Base-by-base conservation (phyloP, 139 green algal species). In the Chlamydomonas incerta region DNA sequence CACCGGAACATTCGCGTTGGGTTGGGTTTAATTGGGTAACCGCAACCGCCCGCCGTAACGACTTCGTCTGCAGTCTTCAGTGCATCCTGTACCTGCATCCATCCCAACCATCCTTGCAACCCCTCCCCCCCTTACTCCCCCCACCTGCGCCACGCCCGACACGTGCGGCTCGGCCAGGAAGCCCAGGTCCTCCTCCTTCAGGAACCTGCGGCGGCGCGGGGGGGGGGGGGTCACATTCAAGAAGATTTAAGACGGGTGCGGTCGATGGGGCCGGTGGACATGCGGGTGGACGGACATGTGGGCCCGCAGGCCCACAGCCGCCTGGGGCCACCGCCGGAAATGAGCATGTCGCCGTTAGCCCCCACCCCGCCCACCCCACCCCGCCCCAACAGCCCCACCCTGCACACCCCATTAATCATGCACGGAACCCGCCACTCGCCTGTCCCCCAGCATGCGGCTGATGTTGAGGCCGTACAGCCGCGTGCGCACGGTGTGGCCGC, bases 381-480 rank as follows among this genome's bases (percentile, higher is more conserved):
- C 1, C n/a, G n/a, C 33, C 9, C 67, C 67, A 37, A 2, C 3
- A 24, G 33, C 33, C 20, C 33, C 67, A 29, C 15, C 17, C 33
- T 34, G 13, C 67, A 34, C 14, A 1, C 47, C 47, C 29, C 68
- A 17, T n/a, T n/a, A n/a, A n/a, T n/a, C n/a, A n/a, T n/a, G n/a
- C n/a, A n/a, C n/a, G n/a, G n/a, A n/a, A n/a, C 47, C 14, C 55
- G n/a, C 35, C 10, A 5, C 69, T n/a, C 65, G 87, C 75, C 76
- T 88, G 82, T 94, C 91, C 33, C 91, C 91, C 63, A 94, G 84
- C 88, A 93, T 92, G 73, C 91, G 88, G 17, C 86, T 90, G 70
- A 94, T 92, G 86, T 93, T 93, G 31, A 94, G 91, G 29, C 91
- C 91, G 79, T 91, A 94, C 58, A 92, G 85, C 24, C 91, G 85